Percentiles rank a stretch among this genome's conserved stretches.
phyloP scores from a whole-genome alignment of 495 filamentous ascomycete genomes.

The Lasiosphaeriaceae sp. region DNA sequence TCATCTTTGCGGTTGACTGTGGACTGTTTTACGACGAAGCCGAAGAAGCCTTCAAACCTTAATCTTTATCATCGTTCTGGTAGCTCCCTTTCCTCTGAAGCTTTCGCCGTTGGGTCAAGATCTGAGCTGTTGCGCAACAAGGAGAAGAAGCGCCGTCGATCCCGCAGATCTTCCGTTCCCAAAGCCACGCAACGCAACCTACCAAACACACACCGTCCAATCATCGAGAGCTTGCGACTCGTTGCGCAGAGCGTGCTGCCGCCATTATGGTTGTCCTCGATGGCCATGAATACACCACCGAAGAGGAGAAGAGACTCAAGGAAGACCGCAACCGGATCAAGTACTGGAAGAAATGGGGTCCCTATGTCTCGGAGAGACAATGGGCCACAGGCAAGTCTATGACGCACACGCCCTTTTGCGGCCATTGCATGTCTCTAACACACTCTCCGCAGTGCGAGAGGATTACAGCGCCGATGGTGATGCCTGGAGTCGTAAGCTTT shows the following conservation, averaged over 20 bases:
- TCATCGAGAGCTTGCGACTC: background rate
- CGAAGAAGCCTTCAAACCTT: too few relatives aligned
- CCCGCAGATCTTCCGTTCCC: background rate
- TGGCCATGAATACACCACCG: constrained; percentile 73
- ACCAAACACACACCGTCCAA: background rate
- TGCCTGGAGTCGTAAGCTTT: constrained; percentile 84
- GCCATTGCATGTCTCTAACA: constrained; percentile 13
- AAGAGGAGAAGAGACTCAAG: constrained; percentile 83
- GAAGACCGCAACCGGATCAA: constrained; percentile 73
- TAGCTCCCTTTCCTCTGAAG: background rate
- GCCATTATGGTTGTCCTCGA: constrained; percentile 81
- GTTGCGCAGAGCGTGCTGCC: background rate
- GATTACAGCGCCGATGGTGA: constrained; percentile 86
- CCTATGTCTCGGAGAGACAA: constrained; percentile 73
- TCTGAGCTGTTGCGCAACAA: background rate
- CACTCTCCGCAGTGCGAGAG: constrained; percentile 67
- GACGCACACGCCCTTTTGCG: background rate
- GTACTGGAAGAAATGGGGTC: constrained; percentile 97
- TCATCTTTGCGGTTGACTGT: too few relatives aligned
- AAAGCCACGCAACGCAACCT: background rate
- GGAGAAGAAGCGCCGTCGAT: background rate
- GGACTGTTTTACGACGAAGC: too few relatives aligned
- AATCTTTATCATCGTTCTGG: too few relatives aligned
- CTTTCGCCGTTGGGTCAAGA: background rate
- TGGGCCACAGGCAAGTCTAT: constrained; percentile 74